Conservation (phyloP, 2,329 filamentous ascomycete species). For the Fusarium avenaceum region DNA sequence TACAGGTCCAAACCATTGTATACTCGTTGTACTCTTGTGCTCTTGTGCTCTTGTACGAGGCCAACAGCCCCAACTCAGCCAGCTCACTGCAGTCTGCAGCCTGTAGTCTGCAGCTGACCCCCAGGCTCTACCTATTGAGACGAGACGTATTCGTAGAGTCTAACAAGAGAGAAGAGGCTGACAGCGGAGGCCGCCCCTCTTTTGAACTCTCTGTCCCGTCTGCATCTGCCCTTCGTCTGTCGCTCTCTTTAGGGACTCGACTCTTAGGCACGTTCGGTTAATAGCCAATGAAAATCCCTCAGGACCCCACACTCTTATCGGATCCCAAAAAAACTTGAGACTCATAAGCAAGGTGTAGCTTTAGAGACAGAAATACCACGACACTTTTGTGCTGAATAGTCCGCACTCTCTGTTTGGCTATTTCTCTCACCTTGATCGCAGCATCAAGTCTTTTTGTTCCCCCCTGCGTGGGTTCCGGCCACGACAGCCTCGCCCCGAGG, state of each 20-base stretch:
- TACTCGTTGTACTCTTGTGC: conserved; percentile 21
- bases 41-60: conserved; percentile 26
- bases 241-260: conserved; percentile 9
- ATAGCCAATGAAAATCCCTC: conserved; percentile 45
- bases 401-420: background rate
- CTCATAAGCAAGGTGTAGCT: background rate
- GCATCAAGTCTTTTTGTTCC: conserved; percentile 16
- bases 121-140: conserved; percentile 3
- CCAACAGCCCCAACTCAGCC: conserved; percentile 29
- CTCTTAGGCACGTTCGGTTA: conserved; percentile 45
- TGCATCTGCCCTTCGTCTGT: conserved; percentile 24
- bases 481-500: conserved; percentile 49
- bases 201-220: conserved; percentile 9
- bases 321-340: background rate
- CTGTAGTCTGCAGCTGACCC: conserved; percentile 29
- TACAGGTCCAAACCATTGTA: conserved; percentile 30
- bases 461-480: conserved; percentile 20
- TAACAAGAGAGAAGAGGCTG: conserved; percentile 46
- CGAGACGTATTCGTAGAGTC: background rate
- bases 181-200: conserved; percentile 47
- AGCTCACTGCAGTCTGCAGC: conserved; percentile 29
- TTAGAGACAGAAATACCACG: background rate
- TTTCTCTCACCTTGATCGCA: background rate
- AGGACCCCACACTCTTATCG: conserved; percentile 16
- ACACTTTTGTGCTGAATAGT: background rate